Percentiles rank a stretch among this genome's conserved stretches.
Conservation (phyloP, 2,329 filamentous ascomycete genomes). For the Ophiostoma ips region DNA sequence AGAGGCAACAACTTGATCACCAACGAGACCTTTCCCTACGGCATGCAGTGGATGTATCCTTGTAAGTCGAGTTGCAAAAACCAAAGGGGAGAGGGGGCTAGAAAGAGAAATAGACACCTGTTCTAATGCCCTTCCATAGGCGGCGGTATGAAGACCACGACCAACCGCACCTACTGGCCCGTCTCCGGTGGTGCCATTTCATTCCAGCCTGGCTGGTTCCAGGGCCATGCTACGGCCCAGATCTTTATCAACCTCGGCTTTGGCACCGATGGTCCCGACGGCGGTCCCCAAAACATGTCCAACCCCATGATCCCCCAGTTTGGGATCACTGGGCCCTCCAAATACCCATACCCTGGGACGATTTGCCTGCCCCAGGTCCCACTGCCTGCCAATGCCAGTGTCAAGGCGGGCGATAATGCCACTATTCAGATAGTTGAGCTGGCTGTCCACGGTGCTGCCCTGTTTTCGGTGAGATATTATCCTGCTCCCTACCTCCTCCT, state of each 20-base stretch:
- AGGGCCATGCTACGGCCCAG: constrained; percentile 67
- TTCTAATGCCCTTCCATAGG: constrained; percentile 36
- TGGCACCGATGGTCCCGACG: constrained; percentile 49
- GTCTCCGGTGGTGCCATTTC: constrained; percentile 73
- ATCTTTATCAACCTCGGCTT: constrained; percentile 88
- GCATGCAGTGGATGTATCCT: constrained; percentile 92
- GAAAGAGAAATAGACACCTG: background rate
- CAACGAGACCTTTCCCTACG: constrained; percentile 67
- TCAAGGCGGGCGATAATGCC: constrained; percentile 71
- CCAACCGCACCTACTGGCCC: constrained; percentile 87
- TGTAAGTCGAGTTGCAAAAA: constrained; percentile 44
- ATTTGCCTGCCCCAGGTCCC: constrained; percentile 86
- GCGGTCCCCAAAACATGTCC: constrained; percentile 73
- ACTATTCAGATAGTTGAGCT: constrained; percentile 81
- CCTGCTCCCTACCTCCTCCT: too few species aligned
- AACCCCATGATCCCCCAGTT: constrained; percentile 68
- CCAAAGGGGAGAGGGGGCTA: background rate
- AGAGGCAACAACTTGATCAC: constrained; percentile 74
- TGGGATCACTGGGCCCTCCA: constrained; percentile 68
- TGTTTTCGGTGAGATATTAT: constrained; percentile 62
- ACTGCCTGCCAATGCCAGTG: constrained; percentile 55
- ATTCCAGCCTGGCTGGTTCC: constrained; percentile 92
- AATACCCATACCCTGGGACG: constrained; percentile 72
- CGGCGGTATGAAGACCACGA: constrained; percentile 63
- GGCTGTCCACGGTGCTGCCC: constrained; percentile 67